Percentiles rank a stretch among this genome's conserved stretches.
Conservation (phyloP, 768 basidiomycete species). For the Psilocybe cyanescens region DNA sequence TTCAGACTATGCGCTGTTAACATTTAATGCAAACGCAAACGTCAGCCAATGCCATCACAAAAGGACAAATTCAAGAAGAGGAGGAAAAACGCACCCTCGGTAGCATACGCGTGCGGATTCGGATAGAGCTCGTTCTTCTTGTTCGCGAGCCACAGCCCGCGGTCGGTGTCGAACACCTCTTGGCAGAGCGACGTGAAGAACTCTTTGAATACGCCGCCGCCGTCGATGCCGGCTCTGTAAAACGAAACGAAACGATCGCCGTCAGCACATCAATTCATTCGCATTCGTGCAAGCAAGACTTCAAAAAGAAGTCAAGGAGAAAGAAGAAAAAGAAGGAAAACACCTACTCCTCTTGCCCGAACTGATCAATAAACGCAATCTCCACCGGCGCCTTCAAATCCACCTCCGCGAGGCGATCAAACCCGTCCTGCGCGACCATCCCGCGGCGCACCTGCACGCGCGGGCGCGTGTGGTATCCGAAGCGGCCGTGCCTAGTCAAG, state of each 20-base stretch:
- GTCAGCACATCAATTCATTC: too few species aligned
- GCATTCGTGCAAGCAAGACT: too few species aligned
- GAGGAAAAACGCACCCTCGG: constrained; percentile 60
- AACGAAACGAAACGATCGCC: background rate
- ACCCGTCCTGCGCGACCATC: constrained; percentile 88
- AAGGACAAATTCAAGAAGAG: background rate
- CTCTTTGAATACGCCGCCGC: constrained; percentile 98
- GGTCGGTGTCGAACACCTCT: constrained; percentile 94
- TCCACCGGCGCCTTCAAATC: constrained; percentile 83
- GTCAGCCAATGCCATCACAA: background rate
- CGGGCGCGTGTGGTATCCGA: constrained; percentile 25
- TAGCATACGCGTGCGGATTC: constrained; percentile 90
- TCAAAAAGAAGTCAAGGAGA: background rate
- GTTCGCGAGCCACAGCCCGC: constrained; percentile 92
- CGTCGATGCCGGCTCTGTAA: constrained; percentile 86
- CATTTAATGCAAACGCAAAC: background rate
- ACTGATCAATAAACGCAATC: constrained; percentile 93
- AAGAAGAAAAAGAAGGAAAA: background rate
- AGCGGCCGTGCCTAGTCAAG: constrained; percentile 16
- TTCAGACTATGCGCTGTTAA: constrained; percentile 74
- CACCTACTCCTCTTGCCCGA: constrained; percentile 77
- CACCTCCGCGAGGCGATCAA: constrained; percentile 76
- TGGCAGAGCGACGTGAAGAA: constrained; percentile 92
- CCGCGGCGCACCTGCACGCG: constrained; percentile 69
- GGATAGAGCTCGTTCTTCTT: constrained; percentile 95